Percentiles rank a stretch among this genome's conserved stretches.
phyloP scores from a whole-genome alignment of 2,329 filamentous ascomycete species.

The Aureobasidium sp. region DNA sequence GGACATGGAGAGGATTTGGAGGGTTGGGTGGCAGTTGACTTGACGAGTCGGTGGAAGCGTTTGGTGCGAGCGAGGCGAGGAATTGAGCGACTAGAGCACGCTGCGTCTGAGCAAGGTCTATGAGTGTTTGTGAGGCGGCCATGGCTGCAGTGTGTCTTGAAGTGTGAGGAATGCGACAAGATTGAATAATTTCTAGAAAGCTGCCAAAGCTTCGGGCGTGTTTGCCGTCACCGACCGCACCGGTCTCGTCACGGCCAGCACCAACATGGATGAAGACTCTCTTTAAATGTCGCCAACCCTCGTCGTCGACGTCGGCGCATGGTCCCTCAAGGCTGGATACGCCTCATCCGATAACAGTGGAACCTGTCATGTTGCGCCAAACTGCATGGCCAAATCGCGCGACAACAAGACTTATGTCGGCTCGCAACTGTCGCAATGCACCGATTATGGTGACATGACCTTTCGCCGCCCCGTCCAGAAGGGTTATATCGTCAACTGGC shows the following conservation, averaged over 20 bases:
- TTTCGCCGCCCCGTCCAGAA: conserved; percentile 89
- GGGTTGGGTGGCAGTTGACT: conserved; percentile 23
- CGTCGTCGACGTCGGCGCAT: conserved; percentile 86
- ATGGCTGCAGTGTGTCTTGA: conserved; percentile 16
- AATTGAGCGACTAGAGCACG: conserved; percentile 27
- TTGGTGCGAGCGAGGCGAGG: conserved; percentile 22
- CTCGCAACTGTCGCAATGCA: conserved; percentile 68
- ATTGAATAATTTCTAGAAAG: not conserved
- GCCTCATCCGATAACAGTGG: conserved; percentile 24
- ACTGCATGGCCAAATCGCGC: conserved; percentile 74
- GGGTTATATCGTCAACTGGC: conserved; percentile 94
- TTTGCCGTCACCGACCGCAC: not conserved
- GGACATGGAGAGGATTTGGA: conserved; percentile 55
- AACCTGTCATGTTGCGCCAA: conserved; percentile 64
- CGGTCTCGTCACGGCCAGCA: not conserved
- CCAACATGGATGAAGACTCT: not conserved
- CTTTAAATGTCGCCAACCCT: conserved; percentile 7
- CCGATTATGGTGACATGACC: conserved; percentile 79
- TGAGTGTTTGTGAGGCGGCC: conserved; percentile 22
- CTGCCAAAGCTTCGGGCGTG: too few species aligned
- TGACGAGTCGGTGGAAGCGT: conserved; percentile 16
- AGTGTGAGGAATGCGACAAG: conserved; percentile 1
- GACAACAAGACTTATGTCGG: conserved; percentile 72
- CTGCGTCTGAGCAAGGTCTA: conserved; percentile 24
- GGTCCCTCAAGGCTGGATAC: conserved; percentile 85